Conservation (phyloP, 2,329 filamentous ascomycete genomes). For the Didymella exigua region DNA sequence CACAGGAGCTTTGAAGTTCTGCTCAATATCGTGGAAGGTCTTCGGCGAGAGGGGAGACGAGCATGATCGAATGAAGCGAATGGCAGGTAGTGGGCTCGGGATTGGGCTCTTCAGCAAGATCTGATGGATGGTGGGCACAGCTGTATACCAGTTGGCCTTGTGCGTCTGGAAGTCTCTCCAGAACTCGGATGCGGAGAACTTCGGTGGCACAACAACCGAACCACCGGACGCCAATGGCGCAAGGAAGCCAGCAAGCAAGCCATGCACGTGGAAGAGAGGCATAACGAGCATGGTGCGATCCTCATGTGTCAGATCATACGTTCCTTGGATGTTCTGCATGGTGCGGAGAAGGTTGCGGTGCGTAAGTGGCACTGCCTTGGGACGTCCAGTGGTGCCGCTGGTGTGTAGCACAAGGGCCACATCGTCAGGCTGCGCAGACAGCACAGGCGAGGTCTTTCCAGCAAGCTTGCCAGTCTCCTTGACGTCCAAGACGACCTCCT, state of each 20-base stretch:
- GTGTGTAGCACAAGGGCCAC: constrained; percentile 83
- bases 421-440: constrained; percentile 73
- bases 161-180: constrained; percentile 77
- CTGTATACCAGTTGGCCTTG: constrained; percentile 88
- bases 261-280: constrained; percentile 90
- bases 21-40: constrained; percentile 78
- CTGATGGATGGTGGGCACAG: constrained; percentile 91
- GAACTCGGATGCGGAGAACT: constrained; percentile 83
- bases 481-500: constrained; percentile 75
- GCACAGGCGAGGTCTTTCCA: constrained; percentile 56
- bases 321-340: constrained; percentile 81
- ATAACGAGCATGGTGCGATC: constrained; percentile 88
- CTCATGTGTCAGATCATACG: constrained; percentile 71
- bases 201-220: constrained; percentile 76
- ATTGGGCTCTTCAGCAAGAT: constrained; percentile 77
- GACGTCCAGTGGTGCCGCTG: constrained; percentile 81
- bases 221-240: constrained; percentile 77
- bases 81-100: constrained; percentile 70
- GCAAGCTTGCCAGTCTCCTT: constrained; percentile 74
- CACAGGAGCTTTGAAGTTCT: constrained; percentile 76
- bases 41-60: constrained; percentile 83
- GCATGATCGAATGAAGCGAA: constrained; percentile 87
- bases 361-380: constrained; percentile 80
- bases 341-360: constrained; percentile 81
- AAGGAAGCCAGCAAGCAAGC: constrained; percentile 81